A percentile compares a stretch with the other conserved stretches of the same genome.
phyloP scores from a whole-genome alignment of 495 filamentous ascomycete genomes.

The Penicillium coprophilum region DNA sequence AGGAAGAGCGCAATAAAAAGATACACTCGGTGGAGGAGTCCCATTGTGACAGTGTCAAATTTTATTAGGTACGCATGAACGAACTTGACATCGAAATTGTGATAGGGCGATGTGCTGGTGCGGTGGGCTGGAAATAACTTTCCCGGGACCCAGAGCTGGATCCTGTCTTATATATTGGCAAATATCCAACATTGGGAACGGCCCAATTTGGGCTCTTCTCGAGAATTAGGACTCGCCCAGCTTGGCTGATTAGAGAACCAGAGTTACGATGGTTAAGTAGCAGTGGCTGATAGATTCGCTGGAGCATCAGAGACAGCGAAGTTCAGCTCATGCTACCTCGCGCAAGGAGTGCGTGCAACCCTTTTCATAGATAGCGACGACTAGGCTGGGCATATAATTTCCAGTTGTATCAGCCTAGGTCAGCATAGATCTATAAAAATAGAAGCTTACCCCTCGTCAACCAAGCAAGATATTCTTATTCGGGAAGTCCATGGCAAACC shows the following conservation, averaged over 20 bases:
- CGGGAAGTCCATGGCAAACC: background rate
- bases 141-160: background rate
- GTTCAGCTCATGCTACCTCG: slow-evolving; percentile 6
- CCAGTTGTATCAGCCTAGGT: background rate
- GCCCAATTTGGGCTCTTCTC: background rate
- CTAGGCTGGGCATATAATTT: background rate
- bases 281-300: background rate
- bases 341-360: slow-evolving; percentile 10
- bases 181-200: background rate
- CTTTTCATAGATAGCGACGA: background rate
- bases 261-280: background rate
- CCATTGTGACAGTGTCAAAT: slow-evolving; percentile 5
- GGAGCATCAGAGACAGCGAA: background rate
- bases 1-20: background rate
- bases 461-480: background rate
- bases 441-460: background rate
- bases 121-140: background rate
- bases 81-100: background rate
- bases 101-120: background rate
- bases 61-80: background rate
- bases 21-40: background rate
- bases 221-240: background rate
- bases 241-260: background rate
- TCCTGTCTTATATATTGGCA: background rate
- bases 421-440: background rate